These are phyloP conservation scores for Lippia alba DNA, from an alignment of 305 asterid genomes.

Conservation along the genomic window DNA sequence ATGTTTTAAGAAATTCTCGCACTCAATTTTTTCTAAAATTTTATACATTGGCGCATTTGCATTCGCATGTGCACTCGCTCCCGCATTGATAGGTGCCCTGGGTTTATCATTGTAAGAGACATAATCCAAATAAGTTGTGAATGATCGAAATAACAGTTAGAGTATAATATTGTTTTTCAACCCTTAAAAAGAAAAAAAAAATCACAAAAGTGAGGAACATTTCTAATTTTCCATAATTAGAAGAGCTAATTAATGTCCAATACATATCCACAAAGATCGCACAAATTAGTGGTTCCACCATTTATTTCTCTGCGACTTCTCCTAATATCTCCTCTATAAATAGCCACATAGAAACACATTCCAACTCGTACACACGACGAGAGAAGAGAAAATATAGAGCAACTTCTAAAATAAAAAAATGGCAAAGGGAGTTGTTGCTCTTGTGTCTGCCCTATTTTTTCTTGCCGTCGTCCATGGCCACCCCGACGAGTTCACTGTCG, in stretches of 20 bases:
- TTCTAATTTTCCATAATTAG: too few species aligned
- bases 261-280: too few species aligned
- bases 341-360: not conserved
- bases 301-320: not conserved
- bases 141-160: too few species aligned
- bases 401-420: slow-evolving; percentile 33
- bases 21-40: too few species aligned
- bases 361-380: slow-evolving; percentile 30
- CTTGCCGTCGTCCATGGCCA: slow-evolving; percentile 36
- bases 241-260: too few species aligned
- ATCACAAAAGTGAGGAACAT: not conserved
- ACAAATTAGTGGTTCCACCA: slow-evolving; percentile 16
- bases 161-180: too few species aligned
- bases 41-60: too few species aligned
- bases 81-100: too few species aligned
- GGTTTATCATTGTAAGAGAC: too few species aligned
- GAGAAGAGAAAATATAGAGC: slow-evolving; percentile 20
- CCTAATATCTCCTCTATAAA: slow-evolving; percentile 9
- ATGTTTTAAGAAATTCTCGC: too few species aligned
- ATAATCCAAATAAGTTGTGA: too few species aligned
- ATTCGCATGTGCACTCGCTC: too few species aligned
- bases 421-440: slow-evolving; percentile 48
- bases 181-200: not conserved
- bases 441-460: slow-evolving; percentile 46
- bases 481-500: slow-evolving; percentile 26